phyloP scores from a whole-genome alignment of 1,284 basidiomycete species.

The Moniliophthora roreri region DNA sequence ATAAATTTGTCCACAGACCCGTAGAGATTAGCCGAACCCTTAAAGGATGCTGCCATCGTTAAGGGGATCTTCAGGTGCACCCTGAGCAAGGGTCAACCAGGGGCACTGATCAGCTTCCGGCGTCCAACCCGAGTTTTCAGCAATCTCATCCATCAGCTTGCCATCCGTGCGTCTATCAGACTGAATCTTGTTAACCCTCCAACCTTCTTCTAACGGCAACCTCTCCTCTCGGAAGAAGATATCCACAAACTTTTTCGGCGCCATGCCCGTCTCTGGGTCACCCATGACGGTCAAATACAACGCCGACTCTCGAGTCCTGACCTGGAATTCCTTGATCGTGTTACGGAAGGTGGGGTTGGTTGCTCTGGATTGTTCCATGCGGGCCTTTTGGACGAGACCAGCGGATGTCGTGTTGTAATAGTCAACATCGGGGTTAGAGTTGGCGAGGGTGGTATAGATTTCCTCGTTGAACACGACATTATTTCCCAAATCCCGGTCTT shows the following conservation, averaged over 20 bases:
- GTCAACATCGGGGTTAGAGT: conserved; percentile 21
- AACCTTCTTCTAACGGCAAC: conserved; percentile 15
- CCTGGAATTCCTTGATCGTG: conserved; percentile 19
- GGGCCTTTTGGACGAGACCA: conserved; percentile 17
- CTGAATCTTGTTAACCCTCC: conserved; percentile 11
- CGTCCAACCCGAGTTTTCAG: conserved; percentile 4
- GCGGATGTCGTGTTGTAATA: conserved; percentile 22
- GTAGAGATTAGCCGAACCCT: too few species aligned
- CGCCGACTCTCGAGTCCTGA: conserved; percentile 17
- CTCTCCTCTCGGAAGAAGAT: conserved; percentile 16
- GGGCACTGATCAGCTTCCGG: neutral
- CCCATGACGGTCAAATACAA: conserved; percentile 19
- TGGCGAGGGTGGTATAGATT: conserved; percentile 19
- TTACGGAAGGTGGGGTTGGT: conserved; percentile 20
- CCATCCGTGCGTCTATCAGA: conserved; percentile 12
- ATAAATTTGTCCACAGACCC: too few species aligned
- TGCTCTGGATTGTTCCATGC: conserved; percentile 17
- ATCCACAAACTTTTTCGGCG: conserved; percentile 20
- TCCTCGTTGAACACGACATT: conserved; percentile 21
- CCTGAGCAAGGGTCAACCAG: neutral
- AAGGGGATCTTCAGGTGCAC: neutral
- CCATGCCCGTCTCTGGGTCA: conserved; percentile 19
- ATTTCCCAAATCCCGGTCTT: conserved; percentile 19
- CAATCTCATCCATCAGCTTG: conserved; percentile 10
- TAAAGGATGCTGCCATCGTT: conserved; percentile 1